phyloP scores from a whole-genome alignment of 169 alveolate species.

The Eimeria maxima region DNA sequence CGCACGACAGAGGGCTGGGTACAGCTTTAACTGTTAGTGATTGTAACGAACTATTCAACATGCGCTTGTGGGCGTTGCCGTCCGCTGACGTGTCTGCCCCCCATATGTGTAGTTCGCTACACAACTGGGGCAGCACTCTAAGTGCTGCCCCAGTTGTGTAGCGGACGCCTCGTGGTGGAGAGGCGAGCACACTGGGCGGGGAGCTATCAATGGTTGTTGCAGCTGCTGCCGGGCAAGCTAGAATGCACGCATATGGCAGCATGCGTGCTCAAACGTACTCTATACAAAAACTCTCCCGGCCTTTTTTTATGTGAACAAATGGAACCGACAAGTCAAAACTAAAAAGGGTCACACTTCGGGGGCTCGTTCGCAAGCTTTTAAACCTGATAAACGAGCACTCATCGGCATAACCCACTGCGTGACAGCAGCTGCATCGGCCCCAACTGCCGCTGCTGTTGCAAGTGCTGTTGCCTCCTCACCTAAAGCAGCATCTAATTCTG shows the following conservation, averaged over 20 bases:
- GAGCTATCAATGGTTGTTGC: not conserved
- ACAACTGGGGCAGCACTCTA: not conserved
- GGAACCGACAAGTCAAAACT: not conserved
- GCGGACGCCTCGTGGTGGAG: not conserved
- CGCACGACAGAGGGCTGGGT: not conserved
- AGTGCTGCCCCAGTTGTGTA: too few species aligned
- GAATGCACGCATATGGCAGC: constrained; percentile 5
- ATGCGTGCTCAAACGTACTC: not conserved
- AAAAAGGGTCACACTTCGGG: not conserved
- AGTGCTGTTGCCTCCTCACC: too few species aligned
- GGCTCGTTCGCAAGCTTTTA: not conserved
- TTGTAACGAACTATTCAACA: not conserved
- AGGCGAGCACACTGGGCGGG: not conserved
- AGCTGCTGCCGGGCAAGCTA: not conserved
- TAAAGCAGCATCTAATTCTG: too few species aligned
- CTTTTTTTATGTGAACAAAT: not conserved
- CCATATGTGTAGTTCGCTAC: not conserved
- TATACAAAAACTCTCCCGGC: not conserved
- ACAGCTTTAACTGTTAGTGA: not conserved
- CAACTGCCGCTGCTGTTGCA: not conserved
- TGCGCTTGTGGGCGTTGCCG: not conserved
- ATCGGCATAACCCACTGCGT: not conserved
- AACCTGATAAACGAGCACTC: not conserved
- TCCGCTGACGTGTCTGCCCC: not conserved
- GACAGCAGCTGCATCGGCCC: not conserved